phyloP scores from a whole-genome alignment of 1,284 basidiomycete species.

The Puccinia hordei region DNA sequence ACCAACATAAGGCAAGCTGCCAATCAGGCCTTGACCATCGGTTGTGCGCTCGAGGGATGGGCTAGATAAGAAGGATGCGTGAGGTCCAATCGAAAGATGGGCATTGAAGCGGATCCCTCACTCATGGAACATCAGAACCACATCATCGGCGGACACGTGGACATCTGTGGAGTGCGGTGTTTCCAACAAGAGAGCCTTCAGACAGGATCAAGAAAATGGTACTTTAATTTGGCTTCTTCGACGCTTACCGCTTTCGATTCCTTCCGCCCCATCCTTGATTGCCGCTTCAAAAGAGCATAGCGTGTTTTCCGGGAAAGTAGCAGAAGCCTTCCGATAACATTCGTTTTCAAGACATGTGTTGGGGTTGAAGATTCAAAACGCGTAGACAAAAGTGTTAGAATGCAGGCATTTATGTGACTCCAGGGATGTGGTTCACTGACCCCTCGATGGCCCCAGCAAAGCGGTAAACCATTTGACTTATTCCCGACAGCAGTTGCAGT shows the following conservation, averaged over 20 bases:
- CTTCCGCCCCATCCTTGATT: conserved; percentile 87
- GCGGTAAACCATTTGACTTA: background rate
- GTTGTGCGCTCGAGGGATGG: conserved; percentile 63
- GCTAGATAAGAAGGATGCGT: conserved; percentile 26
- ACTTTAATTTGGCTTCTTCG: conserved; percentile 66
- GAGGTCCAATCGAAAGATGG: background rate
- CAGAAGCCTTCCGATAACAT: conserved; percentile 68
- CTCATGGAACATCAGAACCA: conserved; percentile 95
- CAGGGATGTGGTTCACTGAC: background rate
- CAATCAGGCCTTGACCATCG: conserved; percentile 62
- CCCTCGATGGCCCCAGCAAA: conserved; percentile 18
- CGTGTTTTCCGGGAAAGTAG: conserved; percentile 82
- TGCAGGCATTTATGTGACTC: no score
- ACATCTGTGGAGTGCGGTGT: conserved; percentile 83
- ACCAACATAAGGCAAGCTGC: conserved; percentile 21
- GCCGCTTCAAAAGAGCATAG: conserved; percentile 88
- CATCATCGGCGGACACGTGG: conserved; percentile 85
- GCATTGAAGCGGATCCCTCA: conserved; percentile 61
- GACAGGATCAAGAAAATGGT: conserved; percentile 70
- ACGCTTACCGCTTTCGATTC: conserved; percentile 78
- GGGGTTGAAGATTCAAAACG: no score
- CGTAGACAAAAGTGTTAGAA: no score
- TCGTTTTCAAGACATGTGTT: no score
- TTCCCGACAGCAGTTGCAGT: no score
- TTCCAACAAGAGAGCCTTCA: background rate